phyloP scores from a whole-genome alignment of 169 alveolate species.

The Plasmodium malariae region DNA sequence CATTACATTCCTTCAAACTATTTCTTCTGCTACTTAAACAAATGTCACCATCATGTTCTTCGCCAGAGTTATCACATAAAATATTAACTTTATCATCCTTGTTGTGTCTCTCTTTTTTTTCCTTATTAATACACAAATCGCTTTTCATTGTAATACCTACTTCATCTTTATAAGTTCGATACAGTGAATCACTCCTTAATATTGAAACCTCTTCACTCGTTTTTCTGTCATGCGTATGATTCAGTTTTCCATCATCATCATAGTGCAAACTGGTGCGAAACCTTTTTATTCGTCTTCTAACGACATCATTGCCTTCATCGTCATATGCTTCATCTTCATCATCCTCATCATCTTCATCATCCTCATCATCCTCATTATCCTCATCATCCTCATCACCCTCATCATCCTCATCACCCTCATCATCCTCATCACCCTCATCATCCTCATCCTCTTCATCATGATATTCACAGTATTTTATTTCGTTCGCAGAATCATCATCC shows the following conservation, averaged over 20 bases:
- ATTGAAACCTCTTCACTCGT: background rate
- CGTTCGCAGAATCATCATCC: background rate
- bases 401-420: background rate
- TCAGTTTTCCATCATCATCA: background rate
- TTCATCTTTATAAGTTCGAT: background rate
- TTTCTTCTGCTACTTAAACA: no score
- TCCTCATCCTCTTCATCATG: background rate
- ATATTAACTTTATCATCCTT: no score
- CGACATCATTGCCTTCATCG: background rate
- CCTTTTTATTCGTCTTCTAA: background rate
- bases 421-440: background rate
- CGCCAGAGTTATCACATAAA: no score
- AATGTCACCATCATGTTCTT: no score
- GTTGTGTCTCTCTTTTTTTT: no score
- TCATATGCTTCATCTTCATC: background rate
- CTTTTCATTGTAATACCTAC: background rate
- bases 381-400: background rate
- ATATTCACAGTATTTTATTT: slow-evolving; percentile 1
- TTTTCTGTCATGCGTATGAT: background rate
- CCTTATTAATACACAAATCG: background rate
- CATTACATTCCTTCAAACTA: background rate
- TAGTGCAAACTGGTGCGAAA: background rate
- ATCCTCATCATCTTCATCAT: background rate
- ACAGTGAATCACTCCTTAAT: background rate
- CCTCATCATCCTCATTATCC: background rate